These are phyloP conservation scores for Astragalus membranaceus DNA, from an alignment of 306 rosid genomes.

Conservation along the genomic window DNA sequence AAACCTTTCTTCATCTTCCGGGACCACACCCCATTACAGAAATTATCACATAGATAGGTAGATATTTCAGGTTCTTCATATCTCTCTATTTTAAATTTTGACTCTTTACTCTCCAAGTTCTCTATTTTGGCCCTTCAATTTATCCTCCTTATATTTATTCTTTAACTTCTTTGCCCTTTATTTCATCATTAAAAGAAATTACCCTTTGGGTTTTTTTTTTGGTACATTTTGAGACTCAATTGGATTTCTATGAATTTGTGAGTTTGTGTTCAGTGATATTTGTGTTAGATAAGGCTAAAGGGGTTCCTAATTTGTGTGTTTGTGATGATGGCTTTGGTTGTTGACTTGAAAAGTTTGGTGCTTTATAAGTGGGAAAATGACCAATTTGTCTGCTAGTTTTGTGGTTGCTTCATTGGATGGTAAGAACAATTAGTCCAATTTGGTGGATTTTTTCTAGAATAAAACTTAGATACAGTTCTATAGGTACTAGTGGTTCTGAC, in stretches of 20 bases:
- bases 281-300: background rate
- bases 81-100: background rate
- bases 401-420: background rate
- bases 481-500: too few relatives aligned
- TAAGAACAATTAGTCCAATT: slow-evolving; percentile 10
- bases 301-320: slow-evolving; percentile 22
- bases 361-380: background rate
- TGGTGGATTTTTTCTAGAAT: background rate
- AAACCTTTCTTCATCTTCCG: background rate
- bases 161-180: background rate
- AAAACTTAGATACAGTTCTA: too few relatives aligned
- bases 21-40: background rate
- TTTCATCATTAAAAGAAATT: background rate
- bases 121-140: slow-evolving; percentile 5
- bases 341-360: background rate
- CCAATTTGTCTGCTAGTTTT: slow-evolving; percentile 13
- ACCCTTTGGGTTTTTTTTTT: slow-evolving; percentile 2
- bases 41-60: background rate
- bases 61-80: background rate
- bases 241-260: background rate
- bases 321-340: slow-evolving; percentile 12
- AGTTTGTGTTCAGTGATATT: background rate
- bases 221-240: slow-evolving; percentile 15
- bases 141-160: background rate
- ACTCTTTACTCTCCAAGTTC: background rate